A percentile compares a stretch with the other conserved stretches of the same genome.
Evolutionary conservation across 2,329 filamentous ascomycete genomes (phyloP).

Genomic region (Chaetomium strumarium): DNA sequence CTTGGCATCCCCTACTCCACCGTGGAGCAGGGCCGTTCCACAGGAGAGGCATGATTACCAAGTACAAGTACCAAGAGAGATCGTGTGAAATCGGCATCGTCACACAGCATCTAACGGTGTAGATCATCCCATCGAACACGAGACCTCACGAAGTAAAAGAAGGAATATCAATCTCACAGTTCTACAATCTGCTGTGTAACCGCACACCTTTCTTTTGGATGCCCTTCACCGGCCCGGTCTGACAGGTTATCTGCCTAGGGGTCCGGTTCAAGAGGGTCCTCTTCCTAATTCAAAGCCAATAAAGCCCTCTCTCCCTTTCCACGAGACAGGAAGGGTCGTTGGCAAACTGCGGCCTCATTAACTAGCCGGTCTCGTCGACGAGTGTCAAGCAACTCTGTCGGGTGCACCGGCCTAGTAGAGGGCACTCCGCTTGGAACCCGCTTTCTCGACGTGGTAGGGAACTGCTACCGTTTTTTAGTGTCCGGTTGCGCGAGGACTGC

Average conservation of each 20-base stretch:
- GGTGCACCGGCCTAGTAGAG: not conserved
- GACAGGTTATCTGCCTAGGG: too few relatives aligned
- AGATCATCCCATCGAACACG: not conserved
- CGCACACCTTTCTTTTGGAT: not conserved
- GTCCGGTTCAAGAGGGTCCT: too few relatives aligned
- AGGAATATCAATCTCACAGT: not conserved
- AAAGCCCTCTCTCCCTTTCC: too few relatives aligned
- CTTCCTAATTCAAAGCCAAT: too few relatives aligned
- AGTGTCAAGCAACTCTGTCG: not conserved
- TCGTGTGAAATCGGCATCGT: not conserved
- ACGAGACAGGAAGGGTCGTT: too few relatives aligned
- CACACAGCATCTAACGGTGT: conserved; percentile 2
- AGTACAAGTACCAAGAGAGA: not conserved
- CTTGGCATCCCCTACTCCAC: too few relatives aligned
- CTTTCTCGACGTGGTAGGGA: not conserved
- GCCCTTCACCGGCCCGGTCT: too few relatives aligned
- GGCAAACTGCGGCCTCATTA: too few relatives aligned
- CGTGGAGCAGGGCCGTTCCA: too few relatives aligned
- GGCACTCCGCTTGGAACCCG: not conserved
- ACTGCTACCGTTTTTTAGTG: not conserved
- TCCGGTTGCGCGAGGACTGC: not conserved
- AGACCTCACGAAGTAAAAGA: not conserved
- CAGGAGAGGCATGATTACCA: not conserved
- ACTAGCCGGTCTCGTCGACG: too few relatives aligned
- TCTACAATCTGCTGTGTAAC: conserved; percentile 13